phyloP scores from a whole-genome alignment of 345 rosid genomes.

The Bruguiera gymnorhiza region DNA sequence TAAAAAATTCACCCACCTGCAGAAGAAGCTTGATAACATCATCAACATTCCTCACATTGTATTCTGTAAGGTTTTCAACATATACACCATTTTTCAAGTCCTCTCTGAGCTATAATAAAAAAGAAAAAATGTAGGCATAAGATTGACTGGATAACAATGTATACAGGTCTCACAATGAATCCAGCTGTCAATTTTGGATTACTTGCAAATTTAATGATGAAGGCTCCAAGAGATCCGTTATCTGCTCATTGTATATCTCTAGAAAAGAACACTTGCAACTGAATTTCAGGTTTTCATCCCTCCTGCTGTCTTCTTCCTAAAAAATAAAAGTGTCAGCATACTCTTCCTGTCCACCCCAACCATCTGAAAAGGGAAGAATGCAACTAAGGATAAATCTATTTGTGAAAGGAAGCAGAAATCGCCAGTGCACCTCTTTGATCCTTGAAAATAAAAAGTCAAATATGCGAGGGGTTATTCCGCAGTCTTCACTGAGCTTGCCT shows the following conservation, averaged over 20 bases:
- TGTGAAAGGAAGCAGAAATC: neutral
- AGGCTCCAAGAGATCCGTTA: conserved; percentile 87
- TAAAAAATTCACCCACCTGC: conserved; percentile 44
- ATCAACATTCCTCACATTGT: conserved; percentile 55
- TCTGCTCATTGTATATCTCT: conserved; percentile 95
- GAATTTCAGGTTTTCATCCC: conserved; percentile 67
- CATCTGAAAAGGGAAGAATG: neutral
- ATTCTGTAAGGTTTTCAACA: conserved; percentile 83
- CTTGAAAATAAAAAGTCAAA: conserved; percentile 78
- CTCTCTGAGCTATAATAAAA: conserved; percentile 77
- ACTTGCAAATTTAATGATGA: conserved; percentile 85
- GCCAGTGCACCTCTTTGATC: conserved; percentile 50
- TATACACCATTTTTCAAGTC: conserved; percentile 81
- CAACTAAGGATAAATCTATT: neutral
- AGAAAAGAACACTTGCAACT: conserved; percentile 90
- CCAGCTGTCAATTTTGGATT: conserved; percentile 21
- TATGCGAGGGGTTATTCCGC: conserved; percentile 87
- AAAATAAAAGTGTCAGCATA: conserved; percentile 17
- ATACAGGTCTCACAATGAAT: conserved; percentile 9
- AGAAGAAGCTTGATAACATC: conserved; percentile 75
- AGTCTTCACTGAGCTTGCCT: conserved; percentile 50
- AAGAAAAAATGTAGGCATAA: conserved; percentile 22
- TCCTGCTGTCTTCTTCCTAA: conserved; percentile 80
- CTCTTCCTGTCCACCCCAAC: neutral
- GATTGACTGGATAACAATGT: conserved; percentile 15